Evolutionary conservation across 768 basidiomycete species (phyloP).

Genomic region (Boletus rubropictus): DNA sequence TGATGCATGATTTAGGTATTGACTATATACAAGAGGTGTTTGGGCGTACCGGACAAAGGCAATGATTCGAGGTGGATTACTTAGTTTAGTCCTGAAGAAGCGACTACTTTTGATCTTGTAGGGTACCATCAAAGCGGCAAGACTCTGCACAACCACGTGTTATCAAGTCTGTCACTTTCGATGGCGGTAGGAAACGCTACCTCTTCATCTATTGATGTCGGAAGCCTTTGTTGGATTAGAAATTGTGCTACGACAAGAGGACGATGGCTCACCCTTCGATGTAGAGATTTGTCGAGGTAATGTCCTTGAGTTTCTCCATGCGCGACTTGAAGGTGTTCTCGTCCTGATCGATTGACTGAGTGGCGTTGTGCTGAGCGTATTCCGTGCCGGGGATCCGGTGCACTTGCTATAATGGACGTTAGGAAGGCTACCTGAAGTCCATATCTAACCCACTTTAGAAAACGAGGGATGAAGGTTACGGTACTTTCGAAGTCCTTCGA

Average conservation of each 20-base stretch:
- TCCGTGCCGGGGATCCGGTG: constrained; percentile 79
- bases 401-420: constrained; percentile 39
- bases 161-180: background rate
- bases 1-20: background rate
- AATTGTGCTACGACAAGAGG: background rate
- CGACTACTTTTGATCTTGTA: constrained; percentile 69
- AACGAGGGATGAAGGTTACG: constrained; percentile 82
- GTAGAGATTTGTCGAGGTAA: constrained; percentile 68
- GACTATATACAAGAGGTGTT: background rate
- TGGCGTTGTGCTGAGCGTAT: constrained; percentile 40
- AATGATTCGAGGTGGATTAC: constrained; percentile 71
- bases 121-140: constrained; percentile 61
- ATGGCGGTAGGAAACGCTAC: constrained; percentile 26
- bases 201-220: constrained; percentile 62
- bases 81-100: constrained; percentile 75
- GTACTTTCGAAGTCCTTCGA: constrained; percentile 60
- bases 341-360: constrained; percentile 26
- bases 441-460: constrained; percentile 55
- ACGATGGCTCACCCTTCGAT: constrained; percentile 55
- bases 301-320: constrained; percentile 71
- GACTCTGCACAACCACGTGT: constrained; percentile 37
- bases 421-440: background rate
- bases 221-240: constrained; percentile 40
- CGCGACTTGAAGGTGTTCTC: constrained; percentile 60
- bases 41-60: constrained; percentile 67